phyloP scores from a whole-genome alignment of 163 green algal species.

The Chlorella variabilis region DNA sequence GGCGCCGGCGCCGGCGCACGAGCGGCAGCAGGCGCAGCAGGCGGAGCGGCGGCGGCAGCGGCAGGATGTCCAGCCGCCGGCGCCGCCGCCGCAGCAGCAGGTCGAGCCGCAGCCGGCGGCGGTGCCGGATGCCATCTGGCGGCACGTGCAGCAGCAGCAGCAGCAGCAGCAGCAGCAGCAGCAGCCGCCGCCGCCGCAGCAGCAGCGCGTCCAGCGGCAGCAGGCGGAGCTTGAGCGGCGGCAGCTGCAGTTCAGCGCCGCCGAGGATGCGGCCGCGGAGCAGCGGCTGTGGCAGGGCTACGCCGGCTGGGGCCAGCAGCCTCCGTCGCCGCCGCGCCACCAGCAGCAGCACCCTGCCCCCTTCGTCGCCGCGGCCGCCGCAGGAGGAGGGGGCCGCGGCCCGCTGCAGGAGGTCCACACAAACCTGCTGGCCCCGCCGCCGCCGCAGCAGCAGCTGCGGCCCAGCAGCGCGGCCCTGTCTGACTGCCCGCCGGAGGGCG shows the following conservation, averaged over 20 bases:
- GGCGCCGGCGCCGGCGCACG: background rate
- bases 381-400: background rate
- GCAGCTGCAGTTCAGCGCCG: background rate
- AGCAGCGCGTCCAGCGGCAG: background rate
- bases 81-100: background rate
- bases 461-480: constrained; percentile 5
- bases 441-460: background rate
- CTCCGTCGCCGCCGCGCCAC: background rate
- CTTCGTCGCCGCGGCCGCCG: background rate
- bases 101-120: background rate
- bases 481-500: background rate
- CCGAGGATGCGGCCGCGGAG: background rate
- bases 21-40: background rate
- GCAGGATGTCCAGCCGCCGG: background rate
- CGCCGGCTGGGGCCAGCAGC: background rate
- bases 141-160: constrained; percentile 8
- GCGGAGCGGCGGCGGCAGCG: background rate
- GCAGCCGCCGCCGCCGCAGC: background rate
- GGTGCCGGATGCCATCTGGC: background rate
- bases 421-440: background rate
- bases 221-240: background rate
- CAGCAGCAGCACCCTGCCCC: background rate
- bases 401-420: background rate
- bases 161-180: background rate
- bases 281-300: background rate